phyloP scores from a whole-genome alignment of 495 filamentous ascomycete species.

The Penicillium nucicola region DNA sequence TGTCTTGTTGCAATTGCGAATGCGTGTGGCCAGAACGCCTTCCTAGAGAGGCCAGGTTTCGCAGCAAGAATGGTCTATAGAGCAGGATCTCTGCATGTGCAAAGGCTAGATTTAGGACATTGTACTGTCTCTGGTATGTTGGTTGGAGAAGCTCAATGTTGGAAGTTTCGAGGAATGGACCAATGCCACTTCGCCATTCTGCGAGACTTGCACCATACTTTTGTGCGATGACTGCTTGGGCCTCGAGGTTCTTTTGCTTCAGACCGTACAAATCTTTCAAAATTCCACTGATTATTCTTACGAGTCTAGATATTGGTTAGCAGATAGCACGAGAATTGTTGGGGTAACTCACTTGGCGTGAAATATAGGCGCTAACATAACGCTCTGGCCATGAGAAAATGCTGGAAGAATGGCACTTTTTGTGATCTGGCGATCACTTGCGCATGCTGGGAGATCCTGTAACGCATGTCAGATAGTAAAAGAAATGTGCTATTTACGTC shows the following conservation, averaged over 20 bases:
- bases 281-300: conserved; percentile 20
- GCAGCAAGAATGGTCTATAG: conserved; percentile 24
- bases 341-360: conserved; percentile 23
- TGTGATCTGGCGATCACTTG: conserved; percentile 39
- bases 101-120: conserved; percentile 25
- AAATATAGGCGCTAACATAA: conserved; percentile 41
- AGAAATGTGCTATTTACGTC: neutral
- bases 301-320: conserved; percentile 9
- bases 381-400: conserved; percentile 25
- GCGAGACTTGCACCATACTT: conserved; percentile 11
- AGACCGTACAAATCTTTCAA: conserved; percentile 24
- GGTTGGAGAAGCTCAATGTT: conserved; percentile 22
- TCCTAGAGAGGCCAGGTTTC: conserved; percentile 10
- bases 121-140: conserved; percentile 27
- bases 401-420: conserved; percentile 14
- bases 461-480: too few relatives aligned
- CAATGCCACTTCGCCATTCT: conserved; percentile 19
- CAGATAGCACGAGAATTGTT: neutral
- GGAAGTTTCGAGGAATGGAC: conserved; percentile 17
- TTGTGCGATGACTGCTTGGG: conserved; percentile 6
- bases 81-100: conserved; percentile 23
- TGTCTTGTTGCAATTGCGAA: neutral
- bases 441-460: conserved; percentile 32
- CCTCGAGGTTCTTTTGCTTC: conserved; percentile 2
- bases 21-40: neutral